A percentile compares a stretch with the other conserved stretches of the same genome.
These are phyloP conservation scores for Phascolomyces articulosus DNA, from an alignment of 371 early-diverging fungal species.

Conservation along the genomic window DNA sequence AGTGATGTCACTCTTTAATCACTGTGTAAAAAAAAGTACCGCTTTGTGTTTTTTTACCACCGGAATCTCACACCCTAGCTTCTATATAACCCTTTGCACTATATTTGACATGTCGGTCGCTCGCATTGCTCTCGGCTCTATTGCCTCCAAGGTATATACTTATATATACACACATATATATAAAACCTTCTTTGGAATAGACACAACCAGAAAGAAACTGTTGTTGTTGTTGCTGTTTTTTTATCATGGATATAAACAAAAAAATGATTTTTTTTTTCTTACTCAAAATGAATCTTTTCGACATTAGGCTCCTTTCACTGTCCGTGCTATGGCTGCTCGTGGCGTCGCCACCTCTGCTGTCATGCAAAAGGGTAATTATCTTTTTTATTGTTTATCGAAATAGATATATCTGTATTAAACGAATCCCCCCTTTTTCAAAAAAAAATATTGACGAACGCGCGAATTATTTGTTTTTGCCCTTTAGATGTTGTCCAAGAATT, in stretches of 20 bases:
- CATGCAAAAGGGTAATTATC: slow-evolving; percentile 49
- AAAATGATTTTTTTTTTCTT: neutral
- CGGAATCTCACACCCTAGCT: slow-evolving; percentile 3
- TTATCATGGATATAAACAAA: neutral
- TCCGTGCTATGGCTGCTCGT: slow-evolving; percentile 46
- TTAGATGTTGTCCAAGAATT: slow-evolving; percentile 56
- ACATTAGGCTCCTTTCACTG: slow-evolving; percentile 22
- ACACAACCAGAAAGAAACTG: too few species aligned
- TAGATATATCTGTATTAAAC: neutral
- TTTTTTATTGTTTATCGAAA: neutral
- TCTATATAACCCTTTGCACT: slow-evolving; percentile 5
- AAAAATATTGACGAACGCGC: neutral
- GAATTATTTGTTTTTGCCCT: neutral
- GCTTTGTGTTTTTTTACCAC: neutral
- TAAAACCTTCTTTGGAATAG: too few species aligned
- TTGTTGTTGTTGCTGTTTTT: neutral
- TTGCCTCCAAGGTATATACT: slow-evolving; percentile 44
- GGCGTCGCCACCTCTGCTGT: slow-evolving; percentile 42
- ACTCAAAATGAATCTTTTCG: neutral
- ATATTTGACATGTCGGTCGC: slow-evolving; percentile 29
- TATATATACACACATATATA: neutral
- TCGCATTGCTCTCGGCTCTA: slow-evolving; percentile 50
- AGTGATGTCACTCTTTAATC: slow-evolving; percentile 8
- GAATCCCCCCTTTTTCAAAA: too few species aligned
- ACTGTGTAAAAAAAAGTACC: neutral